Evolutionary conservation across 148 eudicot genomes (phyloP).

Genomic region (Silene latifolia): DNA sequence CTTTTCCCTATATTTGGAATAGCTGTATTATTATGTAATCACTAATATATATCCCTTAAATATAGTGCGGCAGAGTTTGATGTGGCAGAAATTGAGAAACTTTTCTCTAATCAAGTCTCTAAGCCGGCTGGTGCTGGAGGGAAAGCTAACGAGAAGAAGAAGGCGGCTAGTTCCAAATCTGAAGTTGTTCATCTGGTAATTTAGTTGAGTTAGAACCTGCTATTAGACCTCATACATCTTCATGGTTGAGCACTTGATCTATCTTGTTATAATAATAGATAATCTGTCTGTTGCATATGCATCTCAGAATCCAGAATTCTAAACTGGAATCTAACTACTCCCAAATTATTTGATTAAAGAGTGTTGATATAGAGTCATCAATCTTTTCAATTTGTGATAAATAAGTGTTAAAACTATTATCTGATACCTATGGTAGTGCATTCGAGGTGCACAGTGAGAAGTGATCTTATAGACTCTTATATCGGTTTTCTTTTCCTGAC

Average conservation of each 20-base stretch:
- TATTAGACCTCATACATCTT: not conserved
- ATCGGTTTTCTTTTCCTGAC: not conserved
- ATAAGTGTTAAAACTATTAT: not conserved
- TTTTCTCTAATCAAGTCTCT: conserved; percentile 75
- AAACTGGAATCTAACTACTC: not conserved
- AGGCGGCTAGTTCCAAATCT: conserved; percentile 79
- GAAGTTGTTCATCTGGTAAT: conserved; percentile 84
- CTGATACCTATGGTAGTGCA: not conserved
- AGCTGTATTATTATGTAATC: conserved; percentile 10
- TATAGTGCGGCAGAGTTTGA: conserved; percentile 80
- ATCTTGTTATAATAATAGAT: not conserved
- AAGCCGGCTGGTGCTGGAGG: conserved; percentile 57
- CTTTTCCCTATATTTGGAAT: not conserved
- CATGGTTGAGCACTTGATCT: not conserved
- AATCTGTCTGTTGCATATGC: not conserved
- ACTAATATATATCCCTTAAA: conserved; percentile 34
- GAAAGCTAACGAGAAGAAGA: conserved; percentile 55
- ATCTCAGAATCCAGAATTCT: not conserved
- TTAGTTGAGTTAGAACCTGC: not conserved
- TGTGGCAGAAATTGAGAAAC: conserved; percentile 82
- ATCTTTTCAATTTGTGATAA: not conserved
- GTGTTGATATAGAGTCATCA: not conserved
- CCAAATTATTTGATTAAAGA: not conserved
- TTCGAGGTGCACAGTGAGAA: not conserved
- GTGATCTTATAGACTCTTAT: not conserved